A percentile compares a stretch with the other conserved stretches of the same genome.
Evolutionary conservation across 164 flowering plant species (phyloP).

Genomic region (Nymphaea thermarum): DNA sequence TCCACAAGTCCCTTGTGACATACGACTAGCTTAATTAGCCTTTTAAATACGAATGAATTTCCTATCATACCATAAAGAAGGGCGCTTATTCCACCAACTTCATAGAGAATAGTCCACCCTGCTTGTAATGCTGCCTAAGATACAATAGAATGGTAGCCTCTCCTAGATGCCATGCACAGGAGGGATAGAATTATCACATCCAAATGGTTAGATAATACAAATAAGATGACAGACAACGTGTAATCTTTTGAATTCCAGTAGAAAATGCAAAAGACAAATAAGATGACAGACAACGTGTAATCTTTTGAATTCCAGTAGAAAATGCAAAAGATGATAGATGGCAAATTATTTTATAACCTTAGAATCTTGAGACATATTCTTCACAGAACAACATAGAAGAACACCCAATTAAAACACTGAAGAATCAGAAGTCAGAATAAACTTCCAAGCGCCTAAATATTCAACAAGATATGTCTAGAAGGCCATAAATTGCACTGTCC

Average conservation of each 20-base stretch:
- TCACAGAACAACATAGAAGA: no score
- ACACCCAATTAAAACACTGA: no score
- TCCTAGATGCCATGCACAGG: slow-evolving; percentile 26
- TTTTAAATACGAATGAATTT: slow-evolving; percentile 33
- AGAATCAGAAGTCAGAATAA: no score
- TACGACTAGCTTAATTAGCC: slow-evolving; percentile 2
- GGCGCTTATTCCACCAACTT: slow-evolving; percentile 26
- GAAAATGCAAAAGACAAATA: no score
- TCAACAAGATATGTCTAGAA: no score
- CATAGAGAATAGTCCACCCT: slow-evolving; percentile 50
- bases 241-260: background rate
- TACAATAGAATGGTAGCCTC: slow-evolving; percentile 30
- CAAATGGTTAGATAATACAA: slow-evolving; percentile 12
- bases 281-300: no score
- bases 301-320: no score
- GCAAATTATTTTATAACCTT: no score
- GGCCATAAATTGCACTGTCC: no score
- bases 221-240: background rate
- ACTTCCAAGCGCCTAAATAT: no score
- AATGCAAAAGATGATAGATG: no score
- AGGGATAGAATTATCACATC: slow-evolving; percentile 17
- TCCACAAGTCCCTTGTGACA: background rate
- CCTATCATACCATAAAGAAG: slow-evolving; percentile 48
- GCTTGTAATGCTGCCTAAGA: slow-evolving; percentile 63
- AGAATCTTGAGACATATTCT: no score